Conservation (phyloP, 352 stramenopile genomes). For the Globisporangium carolinianum region DNA sequence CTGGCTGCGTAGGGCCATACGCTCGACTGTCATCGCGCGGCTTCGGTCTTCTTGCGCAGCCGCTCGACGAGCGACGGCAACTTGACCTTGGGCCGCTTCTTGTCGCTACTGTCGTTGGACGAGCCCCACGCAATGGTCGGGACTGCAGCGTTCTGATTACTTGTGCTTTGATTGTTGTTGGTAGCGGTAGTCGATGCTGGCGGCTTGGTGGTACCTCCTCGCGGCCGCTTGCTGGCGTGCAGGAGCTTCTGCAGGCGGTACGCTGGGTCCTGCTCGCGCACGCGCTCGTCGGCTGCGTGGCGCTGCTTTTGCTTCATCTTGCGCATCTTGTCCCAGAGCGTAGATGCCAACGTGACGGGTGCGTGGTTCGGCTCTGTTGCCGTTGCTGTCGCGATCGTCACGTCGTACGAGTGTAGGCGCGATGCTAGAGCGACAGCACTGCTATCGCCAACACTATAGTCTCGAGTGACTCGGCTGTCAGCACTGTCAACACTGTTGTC, state of each 20-base stretch:
- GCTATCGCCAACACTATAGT: neutral
- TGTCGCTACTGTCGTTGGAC: conserved; percentile 18
- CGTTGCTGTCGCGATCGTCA: neutral
- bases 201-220: too few relatives aligned
- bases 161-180: conserved; percentile 16
- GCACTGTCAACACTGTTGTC: neutral
- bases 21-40: conserved; percentile 18
- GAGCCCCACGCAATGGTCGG: conserved; percentile 38
- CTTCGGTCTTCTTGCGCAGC: conserved; percentile 56
- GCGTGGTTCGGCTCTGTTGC: neutral
- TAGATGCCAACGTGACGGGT: conserved; percentile 29
- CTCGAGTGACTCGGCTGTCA: neutral
- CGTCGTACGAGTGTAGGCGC: neutral
- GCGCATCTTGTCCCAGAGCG: conserved; percentile 66
- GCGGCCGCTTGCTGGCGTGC: neutral
- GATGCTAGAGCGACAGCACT: neutral
- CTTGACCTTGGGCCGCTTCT: conserved; percentile 65
- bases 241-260: conserved; percentile 59
- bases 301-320: conserved; percentile 40
- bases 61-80: conserved; percentile 68
- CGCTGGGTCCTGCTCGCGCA: conserved; percentile 34
- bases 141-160: neutral
- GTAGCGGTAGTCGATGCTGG: neutral
- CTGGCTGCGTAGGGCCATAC: too few relatives aligned
- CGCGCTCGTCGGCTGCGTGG: conserved; percentile 24